A percentile compares a stretch with the other conserved stretches of the same genome.
Conservation (phyloP, 805 yeast species). For the Teunomyces pallodes region DNA sequence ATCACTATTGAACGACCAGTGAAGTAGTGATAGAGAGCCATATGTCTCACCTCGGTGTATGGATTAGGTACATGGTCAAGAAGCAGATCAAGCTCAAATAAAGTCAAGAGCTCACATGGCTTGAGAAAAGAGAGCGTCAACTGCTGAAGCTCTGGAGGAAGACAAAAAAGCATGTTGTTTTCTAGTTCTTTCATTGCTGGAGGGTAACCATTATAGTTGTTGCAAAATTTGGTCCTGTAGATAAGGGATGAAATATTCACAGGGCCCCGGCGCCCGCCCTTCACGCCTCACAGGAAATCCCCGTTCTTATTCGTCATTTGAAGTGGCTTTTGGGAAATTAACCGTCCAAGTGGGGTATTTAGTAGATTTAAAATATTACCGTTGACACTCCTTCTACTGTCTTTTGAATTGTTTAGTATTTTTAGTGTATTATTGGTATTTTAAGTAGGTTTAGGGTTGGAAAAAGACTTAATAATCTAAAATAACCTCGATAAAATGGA, state of each 20-base stretch:
- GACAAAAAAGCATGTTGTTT: conserved; percentile 8
- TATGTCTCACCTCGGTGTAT: not conserved
- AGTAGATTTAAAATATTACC: no score
- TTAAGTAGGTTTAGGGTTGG: no score
- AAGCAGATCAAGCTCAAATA: conserved; percentile 9
- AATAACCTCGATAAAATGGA: no score
- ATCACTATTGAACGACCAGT: not conserved
- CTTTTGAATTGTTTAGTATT: no score
- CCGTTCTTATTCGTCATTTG: no score
- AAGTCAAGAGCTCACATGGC: conserved; percentile 11
- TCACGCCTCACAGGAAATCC: no score
- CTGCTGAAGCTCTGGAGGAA: conserved; percentile 17
- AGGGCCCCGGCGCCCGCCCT: no score
- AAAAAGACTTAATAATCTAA: no score
- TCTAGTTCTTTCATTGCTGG: not conserved
- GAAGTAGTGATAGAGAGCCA: conserved; percentile 2
- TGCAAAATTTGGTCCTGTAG: conserved; percentile 2
- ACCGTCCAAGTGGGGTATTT: no score
- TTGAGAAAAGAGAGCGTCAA: conserved; percentile 12
- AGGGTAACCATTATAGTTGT: conserved; percentile 1
- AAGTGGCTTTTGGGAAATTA: no score
- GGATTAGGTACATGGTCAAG: not conserved
- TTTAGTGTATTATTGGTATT: no score
- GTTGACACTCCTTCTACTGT: no score
- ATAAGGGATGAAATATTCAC: not conserved